Evolutionary conservation across 768 basidiomycete genomes (phyloP), one percentile per base, ranked within the genome.

Genomic region (Suillus placidus): DNA sequence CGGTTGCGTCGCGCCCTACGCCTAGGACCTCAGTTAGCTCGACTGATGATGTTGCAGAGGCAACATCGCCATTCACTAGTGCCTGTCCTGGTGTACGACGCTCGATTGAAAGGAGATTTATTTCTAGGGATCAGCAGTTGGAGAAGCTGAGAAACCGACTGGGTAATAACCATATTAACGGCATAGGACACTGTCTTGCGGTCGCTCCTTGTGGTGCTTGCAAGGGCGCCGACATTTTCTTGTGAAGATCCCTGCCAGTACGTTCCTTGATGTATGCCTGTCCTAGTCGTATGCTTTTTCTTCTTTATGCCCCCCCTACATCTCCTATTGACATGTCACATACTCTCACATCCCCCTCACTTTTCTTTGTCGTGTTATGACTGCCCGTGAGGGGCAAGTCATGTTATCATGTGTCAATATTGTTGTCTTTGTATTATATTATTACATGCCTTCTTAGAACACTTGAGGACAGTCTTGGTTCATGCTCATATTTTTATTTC

Each of bases 61-160:
- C 68, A 61, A 61, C 61, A 43, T 35, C 69, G 12, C 63, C 69
- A 45, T 62, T 60, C 38, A 60, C 67, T 40, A 35, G 60, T 63
- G 66, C 62, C 58, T 62, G 66, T 30, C 54, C 56, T 54, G 47
- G 42, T 65, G 56, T 66, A 49, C 69, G 52, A 57, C 49, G 49
- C 69, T 55, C 66, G 56, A 67, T 63, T 55, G 68, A 71, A 70
- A 78, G 67, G 76, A 77, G 64, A 65, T 91, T 81, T 72, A 87
- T 91, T 56, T 82, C 87, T 34, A 88, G 84, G 73, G 84, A 88
- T 70, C 83, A 80, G 68, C 92, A 94, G 74, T 74, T 93, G 70
- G 84, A 85, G 73, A 87, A 84, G 76, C 77, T 93, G 70, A 82
- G 81, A 73, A 71, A 75, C 38, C 85, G 88, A 68, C 77, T 93